Evolutionary conservation across 202 grass and related monocot genomes (phyloP), one percentile per base, ranked within the genome.

Genomic region (Setaria viridis): DNA sequence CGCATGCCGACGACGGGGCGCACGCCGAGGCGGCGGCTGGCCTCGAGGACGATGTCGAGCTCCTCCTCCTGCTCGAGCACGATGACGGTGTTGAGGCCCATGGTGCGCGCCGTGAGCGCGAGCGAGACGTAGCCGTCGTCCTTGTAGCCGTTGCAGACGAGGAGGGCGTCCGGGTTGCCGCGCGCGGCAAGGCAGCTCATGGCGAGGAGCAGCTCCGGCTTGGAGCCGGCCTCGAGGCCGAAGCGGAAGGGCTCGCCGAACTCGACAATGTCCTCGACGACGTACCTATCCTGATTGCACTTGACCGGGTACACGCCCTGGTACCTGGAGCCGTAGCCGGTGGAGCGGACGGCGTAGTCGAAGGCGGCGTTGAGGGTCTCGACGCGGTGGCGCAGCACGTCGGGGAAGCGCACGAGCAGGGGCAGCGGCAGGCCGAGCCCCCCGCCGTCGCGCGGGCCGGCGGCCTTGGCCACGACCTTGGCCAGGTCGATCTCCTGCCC

Each of bases 11-110:
- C 89, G 11, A 94, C 93, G 0, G 95, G 95, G 74, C 74, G 86
- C 12, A 98, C 37, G 51, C 88, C 88, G 39, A 95, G 83, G 58
- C 86, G 83, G 74, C 73, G 87, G 71, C 92, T 93, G 2, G 95
- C 89, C 6, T 98, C 91, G 45, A 98, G 30, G 62, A 98, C 93
- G 70, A 86, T 87, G 85, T 95, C 89, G 84, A 98, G 95, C 91
- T 98, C 95, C 88, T 98, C 95, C 83, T 93, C 95, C 88, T 95
- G 95, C 81, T 98, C 95, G 34, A 98, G 93, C 58, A 98, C 95
- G 85, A 98, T 85, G 6, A 98, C 87, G 13, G 91, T 82, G 83
- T 95, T 92, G 72, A 98, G 80, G 12, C 83, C 91, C 87, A 98
- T 91, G 68, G 87, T 85, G 62, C 93, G 91, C 4, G 91, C 93